Base-by-base conservation (phyloP, 2,329 filamentous ascomycete species). In the Penicillium italicum region DNA sequence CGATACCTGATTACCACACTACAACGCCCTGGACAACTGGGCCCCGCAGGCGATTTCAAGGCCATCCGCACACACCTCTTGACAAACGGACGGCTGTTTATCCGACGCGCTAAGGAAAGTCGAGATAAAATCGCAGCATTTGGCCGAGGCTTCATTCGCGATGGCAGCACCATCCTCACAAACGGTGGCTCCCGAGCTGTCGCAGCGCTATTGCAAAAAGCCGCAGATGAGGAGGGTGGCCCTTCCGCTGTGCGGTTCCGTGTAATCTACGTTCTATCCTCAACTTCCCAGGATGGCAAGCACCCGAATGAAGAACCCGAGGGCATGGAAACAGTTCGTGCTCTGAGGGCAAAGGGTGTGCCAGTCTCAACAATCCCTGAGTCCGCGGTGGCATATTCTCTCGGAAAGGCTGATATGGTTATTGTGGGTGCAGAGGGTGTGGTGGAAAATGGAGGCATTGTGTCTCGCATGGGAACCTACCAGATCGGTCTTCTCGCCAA, bases 371-470 rank as follows among this genome's bases (percentile, higher is more conserved):
- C 87, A 1, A 90, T 97, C 41, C 82, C 85, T 3, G 85, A 89
- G 51, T 85, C 86, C 5, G 88, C 88, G 3, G 85, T 91, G 9
- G 91, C 90, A 33, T 92, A 95, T 71, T 85, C 88, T 40, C 83
- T 97, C 73, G 81, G 83, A 16, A 85, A 85, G 70, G 87, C 94
- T 14, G 85, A 91, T 50, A 83, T 83, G 70, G 80, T 85, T 18
- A 84, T 87, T 61, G 82, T 86, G 1, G 85, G 85, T 42, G 76
- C 85, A 1, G 93, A 97, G 73, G 92, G 91, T 38, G 91, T 97
- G 16, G 90, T 95, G 20, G 90, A 96, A 69, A 96, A 96, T 69
- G 94, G 94, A 47, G 93, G 93, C 36, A 88, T 97, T 64, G 90
- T 99, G 63, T 93, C 89, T 24, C 81, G 92, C 46, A 83, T 97